These are phyloP conservation scores for Capsicum chinense DNA, from an alignment of 257 asterid species.

Conservation along the genomic window DNA sequence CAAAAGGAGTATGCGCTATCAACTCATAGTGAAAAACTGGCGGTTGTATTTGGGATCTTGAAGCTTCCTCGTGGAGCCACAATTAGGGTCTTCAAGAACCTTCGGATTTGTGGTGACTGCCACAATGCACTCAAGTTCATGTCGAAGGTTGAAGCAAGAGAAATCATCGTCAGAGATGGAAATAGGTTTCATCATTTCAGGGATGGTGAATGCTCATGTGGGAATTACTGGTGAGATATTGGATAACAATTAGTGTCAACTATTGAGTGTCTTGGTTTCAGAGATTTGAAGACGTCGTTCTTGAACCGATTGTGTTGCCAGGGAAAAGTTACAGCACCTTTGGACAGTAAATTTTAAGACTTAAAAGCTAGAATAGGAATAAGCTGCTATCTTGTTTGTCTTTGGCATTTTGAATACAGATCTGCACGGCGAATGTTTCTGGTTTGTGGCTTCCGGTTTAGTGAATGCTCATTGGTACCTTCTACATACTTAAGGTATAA, in stretches of 20 bases:
- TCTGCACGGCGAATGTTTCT: not conserved
- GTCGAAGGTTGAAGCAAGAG: constrained; percentile 66
- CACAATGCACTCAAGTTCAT: constrained; percentile 69
- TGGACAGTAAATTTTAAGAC: constrained; percentile 1
- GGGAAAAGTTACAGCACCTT: constrained; percentile 18
- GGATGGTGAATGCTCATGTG: constrained; percentile 76
- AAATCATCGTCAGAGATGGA: constrained; percentile 70
- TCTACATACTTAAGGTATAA: not conserved
- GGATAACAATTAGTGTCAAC: not conserved
- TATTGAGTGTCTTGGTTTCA: not conserved
- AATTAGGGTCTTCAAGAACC: constrained; percentile 71
- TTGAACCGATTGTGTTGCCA: not conserved
- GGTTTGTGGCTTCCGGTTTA: not conserved
- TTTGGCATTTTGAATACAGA: constrained; percentile 8
- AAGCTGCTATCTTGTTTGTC: constrained; percentile 9
- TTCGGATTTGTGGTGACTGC: constrained; percentile 75
- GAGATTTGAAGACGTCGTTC: constrained; percentile 22
- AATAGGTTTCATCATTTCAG: constrained; percentile 77
- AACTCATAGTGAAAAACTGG: constrained; percentile 80
- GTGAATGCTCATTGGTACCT: constrained; percentile 19
- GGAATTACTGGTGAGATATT: constrained; percentile 62
- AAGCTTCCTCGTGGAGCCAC: constrained; percentile 66
- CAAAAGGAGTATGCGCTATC: constrained; percentile 74
- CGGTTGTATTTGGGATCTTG: constrained; percentile 69
- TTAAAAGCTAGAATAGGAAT: constrained; percentile 10